These are phyloP conservation scores for Neurospora sp. DNA, from an alignment of 495 filamentous ascomycete genomes.

Conservation along the genomic window DNA sequence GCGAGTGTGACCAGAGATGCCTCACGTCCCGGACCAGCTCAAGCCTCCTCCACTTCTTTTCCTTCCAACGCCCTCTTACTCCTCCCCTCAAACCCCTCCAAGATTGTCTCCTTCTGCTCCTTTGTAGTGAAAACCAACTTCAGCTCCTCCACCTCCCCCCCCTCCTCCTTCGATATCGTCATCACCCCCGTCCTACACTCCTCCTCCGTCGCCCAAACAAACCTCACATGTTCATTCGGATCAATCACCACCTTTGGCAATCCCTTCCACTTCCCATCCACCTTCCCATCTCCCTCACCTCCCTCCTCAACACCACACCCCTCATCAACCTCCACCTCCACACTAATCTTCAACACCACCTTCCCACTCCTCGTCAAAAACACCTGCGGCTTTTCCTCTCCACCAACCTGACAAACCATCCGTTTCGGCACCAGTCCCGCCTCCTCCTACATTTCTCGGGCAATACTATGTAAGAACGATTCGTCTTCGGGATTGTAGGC, in stretches of 20 bases:
- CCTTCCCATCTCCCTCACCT: neutral
- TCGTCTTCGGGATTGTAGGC: constrained; percentile 38
- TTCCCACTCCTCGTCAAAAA: constrained; percentile 31
- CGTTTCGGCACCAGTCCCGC: constrained; percentile 29
- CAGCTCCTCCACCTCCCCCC: constrained; percentile 10
- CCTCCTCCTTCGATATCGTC: neutral
- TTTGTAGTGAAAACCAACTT: constrained; percentile 23
- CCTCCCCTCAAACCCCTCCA: constrained; percentile 22
- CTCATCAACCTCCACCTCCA: constrained; percentile 28
- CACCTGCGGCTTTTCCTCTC: neutral
- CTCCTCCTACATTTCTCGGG: constrained; percentile 49
- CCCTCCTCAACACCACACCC: neutral
- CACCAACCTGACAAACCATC: constrained; percentile 29
- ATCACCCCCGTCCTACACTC: constrained; percentile 23
- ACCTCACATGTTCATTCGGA: constrained; percentile 34
- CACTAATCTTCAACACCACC: constrained; percentile 26
- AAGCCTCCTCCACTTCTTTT: neutral
- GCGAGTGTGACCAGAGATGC: neutral
- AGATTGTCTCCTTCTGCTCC: constrained; percentile 15
- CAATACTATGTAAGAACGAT: constrained; percentile 37
- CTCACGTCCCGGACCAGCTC: neutral
- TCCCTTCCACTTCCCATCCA: neutral
- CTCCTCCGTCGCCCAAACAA: constrained; percentile 35
- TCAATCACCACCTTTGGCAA: constrained; percentile 27
- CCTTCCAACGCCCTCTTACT: constrained; percentile 4